Conservation (phyloP, 176 grass and related monocot species). For the Oryza coarctata region DNA sequence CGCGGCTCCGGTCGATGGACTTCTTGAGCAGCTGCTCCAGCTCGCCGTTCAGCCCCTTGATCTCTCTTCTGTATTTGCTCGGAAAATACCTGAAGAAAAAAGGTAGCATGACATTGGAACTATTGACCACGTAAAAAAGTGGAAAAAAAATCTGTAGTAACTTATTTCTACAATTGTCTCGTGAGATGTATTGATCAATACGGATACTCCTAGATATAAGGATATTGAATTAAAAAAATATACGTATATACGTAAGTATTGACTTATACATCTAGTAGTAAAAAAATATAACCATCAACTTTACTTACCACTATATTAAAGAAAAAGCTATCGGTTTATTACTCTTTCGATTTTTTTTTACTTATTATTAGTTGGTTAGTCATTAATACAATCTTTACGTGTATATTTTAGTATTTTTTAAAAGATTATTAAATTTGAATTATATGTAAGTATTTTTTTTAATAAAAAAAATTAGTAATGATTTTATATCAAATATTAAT, state of each 20-base stretch:
- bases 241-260: too few relatives aligned
- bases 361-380: too few relatives aligned
- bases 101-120: background rate
- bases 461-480: too few relatives aligned
- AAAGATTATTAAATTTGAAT: background rate
- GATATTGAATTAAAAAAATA: background rate
- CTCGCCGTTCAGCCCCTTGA: slow-evolving; percentile 62
- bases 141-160: background rate
- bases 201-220: background rate
- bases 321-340: background rate
- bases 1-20: slow-evolving; percentile 61
- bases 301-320: background rate
- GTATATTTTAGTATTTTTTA: background rate
- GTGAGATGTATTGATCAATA: too few relatives aligned
- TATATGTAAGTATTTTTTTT: background rate
- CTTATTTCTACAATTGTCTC: background rate
- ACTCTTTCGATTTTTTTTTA: too few relatives aligned
- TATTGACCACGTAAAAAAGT: background rate
- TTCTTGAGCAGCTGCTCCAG: slow-evolving; percentile 68
- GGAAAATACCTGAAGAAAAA: slow-evolving; percentile 68
- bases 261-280: too few relatives aligned
- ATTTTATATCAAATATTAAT: too few relatives aligned
- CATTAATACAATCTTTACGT: too few relatives aligned
- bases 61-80: slow-evolving; percentile 69
- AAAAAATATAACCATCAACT: background rate